A percentile compares a stretch with the other conserved stretches of the same genome.
These are phyloP conservation scores for Talaromyces adpressus DNA, from an alignment of 495 filamentous ascomycete species.

Conservation along the genomic window DNA sequence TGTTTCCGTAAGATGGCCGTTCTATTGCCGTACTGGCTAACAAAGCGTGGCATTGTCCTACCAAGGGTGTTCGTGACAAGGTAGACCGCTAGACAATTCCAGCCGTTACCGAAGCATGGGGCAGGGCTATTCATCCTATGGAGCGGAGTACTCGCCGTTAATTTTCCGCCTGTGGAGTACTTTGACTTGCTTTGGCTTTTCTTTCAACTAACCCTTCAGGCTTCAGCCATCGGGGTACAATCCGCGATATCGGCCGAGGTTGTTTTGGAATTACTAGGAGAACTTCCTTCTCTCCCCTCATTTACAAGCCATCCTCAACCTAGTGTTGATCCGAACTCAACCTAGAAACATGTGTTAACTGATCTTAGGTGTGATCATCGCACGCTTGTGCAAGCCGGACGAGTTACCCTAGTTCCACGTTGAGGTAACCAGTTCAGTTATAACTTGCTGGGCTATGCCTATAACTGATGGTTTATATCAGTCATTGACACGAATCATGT, in stretches of 20 bases:
- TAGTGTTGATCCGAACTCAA: background rate
- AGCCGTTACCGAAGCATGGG: background rate
- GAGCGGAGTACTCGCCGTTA: background rate
- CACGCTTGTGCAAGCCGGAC: background rate
- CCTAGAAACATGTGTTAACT: background rate
- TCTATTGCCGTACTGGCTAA: background rate
- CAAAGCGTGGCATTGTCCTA: background rate
- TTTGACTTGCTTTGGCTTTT: background rate
- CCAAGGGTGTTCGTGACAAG: background rate
- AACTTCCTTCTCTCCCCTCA: background rate
- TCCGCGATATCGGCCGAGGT: background rate
- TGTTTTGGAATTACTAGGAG: background rate
- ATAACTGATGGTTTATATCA: background rate
- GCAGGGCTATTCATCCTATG: background rate
- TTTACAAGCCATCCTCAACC: background rate
- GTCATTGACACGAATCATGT: background rate
- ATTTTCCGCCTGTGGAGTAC: background rate
- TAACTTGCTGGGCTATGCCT: background rate
- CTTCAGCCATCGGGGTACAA: background rate
- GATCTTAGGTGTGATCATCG: background rate
- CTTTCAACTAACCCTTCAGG: background rate
- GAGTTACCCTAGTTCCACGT: background rate
- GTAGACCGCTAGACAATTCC: background rate
- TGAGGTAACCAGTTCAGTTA: background rate
- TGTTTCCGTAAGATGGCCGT: background rate